These are phyloP conservation scores for Neurospora tetrasperma DNA, from an alignment of 495 filamentous ascomycete genomes.

Conservation along the genomic window DNA sequence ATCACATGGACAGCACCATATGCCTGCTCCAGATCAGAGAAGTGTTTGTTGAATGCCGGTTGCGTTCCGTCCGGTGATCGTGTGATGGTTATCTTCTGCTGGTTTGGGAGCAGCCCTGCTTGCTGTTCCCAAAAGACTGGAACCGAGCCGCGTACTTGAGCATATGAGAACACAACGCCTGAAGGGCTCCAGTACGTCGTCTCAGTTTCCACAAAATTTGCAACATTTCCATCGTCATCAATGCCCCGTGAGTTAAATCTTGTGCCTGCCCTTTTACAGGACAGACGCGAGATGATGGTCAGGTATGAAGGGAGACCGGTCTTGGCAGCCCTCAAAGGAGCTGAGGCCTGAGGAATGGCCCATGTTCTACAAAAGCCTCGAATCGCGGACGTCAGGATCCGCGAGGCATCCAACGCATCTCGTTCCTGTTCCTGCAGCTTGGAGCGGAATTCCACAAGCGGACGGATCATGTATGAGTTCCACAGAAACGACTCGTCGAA, in stretches of 20 bases:
- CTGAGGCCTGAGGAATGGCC: conserved; percentile 54
- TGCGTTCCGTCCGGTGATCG: conserved; percentile 84
- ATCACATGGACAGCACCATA: conserved; percentile 88
- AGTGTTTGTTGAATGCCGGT: conserved; percentile 91
- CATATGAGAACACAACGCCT: conserved; percentile 81
- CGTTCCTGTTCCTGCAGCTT: conserved; percentile 64
- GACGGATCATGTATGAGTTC: conserved; percentile 97
- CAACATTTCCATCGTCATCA: conserved; percentile 93
- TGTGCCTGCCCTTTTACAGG: conserved; percentile 85
- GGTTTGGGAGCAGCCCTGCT: conserved; percentile 74
- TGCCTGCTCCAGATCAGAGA: conserved; percentile 66
- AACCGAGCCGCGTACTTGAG: conserved; percentile 82
- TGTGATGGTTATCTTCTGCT: conserved; percentile 90
- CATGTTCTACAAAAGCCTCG: conserved; percentile 82
- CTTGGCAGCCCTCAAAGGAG: conserved; percentile 45
- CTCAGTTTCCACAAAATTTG: conserved; percentile 69
- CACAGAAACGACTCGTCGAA: conserved; percentile 87
- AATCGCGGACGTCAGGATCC: conserved; percentile 87
- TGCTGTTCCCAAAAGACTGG: conserved; percentile 97
- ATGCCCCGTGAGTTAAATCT: conserved; percentile 94
- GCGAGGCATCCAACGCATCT: conserved; percentile 64
- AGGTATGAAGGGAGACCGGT: conserved; percentile 71
- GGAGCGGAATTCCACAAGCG: conserved; percentile 78
- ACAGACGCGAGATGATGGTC: conserved; percentile 84
- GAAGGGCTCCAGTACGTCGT: conserved; percentile 64